Conservation (phyloP, 176 grass and related monocot genomes). For the Eremochloa ophiuroides region DNA sequence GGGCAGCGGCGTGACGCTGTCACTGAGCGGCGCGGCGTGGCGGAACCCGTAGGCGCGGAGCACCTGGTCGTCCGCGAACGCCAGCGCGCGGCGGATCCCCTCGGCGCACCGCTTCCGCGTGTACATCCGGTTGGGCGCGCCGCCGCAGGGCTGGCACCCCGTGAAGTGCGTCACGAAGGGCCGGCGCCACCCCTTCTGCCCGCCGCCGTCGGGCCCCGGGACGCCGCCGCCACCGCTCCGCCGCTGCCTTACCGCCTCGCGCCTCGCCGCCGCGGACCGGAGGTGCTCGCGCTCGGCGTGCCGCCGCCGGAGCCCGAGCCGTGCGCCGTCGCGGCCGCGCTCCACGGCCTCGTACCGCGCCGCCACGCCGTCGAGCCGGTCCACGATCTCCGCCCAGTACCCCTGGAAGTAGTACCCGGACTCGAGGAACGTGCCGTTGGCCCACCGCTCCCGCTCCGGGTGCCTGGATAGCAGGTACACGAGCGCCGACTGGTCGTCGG, state of each 20-base stretch:
- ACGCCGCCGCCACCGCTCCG: background rate
- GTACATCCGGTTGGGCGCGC: constrained; percentile 52
- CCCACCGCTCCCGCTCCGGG: constrained; percentile 15
- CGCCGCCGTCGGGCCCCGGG: constrained; percentile 7
- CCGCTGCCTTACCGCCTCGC: background rate
- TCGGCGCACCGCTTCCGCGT: constrained; percentile 47
- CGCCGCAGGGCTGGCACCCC: constrained; percentile 73
- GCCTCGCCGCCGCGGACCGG: constrained; percentile 39
- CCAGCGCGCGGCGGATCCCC: constrained; percentile 68
- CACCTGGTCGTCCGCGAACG: constrained; percentile 87
- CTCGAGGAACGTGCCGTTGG: constrained; percentile 41
- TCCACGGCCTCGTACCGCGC: constrained; percentile 44
- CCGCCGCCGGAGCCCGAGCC: constrained; percentile 20
- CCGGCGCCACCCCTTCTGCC: constrained; percentile 40
- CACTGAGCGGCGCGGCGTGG: constrained; percentile 37
- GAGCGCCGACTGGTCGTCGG: constrained; percentile 73
- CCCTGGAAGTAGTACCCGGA: constrained; percentile 58
- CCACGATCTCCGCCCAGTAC: constrained; percentile 74
- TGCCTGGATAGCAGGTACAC: constrained; percentile 43
- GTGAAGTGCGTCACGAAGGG: constrained; percentile 80
- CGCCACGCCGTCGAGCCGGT: constrained; percentile 31
- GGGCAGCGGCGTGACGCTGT: constrained; percentile 50
- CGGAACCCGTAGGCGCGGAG: constrained; percentile 66
- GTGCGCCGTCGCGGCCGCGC: background rate
- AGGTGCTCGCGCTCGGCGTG: constrained; percentile 51